Conservation (phyloP, 164 flowering plant genomes). For the grape (Vitis vinifera) region DNA sequence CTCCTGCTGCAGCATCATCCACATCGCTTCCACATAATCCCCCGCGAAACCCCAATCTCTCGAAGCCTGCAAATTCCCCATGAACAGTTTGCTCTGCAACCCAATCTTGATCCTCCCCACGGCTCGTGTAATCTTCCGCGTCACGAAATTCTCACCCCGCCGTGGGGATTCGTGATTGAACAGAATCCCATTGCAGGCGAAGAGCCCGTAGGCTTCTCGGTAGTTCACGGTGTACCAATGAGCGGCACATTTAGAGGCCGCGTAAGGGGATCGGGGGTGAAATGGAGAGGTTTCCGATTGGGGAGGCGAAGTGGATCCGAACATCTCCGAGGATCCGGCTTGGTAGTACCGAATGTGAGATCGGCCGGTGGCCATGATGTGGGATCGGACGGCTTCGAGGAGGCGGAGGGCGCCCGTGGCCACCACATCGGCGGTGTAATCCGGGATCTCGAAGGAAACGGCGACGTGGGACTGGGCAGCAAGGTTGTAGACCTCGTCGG, state of each 20-base stretch:
- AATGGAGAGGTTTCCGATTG: slow-evolving; percentile 81
- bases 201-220: slow-evolving; percentile 89
- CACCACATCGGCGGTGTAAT: slow-evolving; percentile 96
- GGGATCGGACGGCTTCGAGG: slow-evolving; percentile 87
- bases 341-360: slow-evolving; percentile 69
- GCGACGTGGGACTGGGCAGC: slow-evolving; percentile 98
- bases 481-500: slow-evolving; percentile 94
- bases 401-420: slow-evolving; percentile 93
- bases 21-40: slow-evolving; percentile 98
- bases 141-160: slow-evolving; percentile 91
- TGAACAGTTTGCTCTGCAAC: slow-evolving; percentile 79
- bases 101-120: slow-evolving; percentile 90
- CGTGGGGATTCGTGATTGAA: slow-evolving; percentile 93
- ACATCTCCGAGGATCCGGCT: slow-evolving; percentile 97
- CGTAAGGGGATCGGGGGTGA: slow-evolving; percentile 96
- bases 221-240: slow-evolving; percentile 98
- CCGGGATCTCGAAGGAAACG: slow-evolving; percentile 96
- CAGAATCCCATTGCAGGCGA: slow-evolving; percentile 84
- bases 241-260: slow-evolving; percentile 87
- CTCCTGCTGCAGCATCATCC: slow-evolving; percentile 99
- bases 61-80: slow-evolving; percentile 84
- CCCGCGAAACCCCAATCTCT: slow-evolving; percentile 98
- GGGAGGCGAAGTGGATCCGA: slow-evolving; percentile 90
- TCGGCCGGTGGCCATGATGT: slow-evolving; percentile 72
- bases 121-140: slow-evolving; percentile 88